Conservation (phyloP, 2,329 filamentous ascomycete species). For the Neonectria sp. region DNA sequence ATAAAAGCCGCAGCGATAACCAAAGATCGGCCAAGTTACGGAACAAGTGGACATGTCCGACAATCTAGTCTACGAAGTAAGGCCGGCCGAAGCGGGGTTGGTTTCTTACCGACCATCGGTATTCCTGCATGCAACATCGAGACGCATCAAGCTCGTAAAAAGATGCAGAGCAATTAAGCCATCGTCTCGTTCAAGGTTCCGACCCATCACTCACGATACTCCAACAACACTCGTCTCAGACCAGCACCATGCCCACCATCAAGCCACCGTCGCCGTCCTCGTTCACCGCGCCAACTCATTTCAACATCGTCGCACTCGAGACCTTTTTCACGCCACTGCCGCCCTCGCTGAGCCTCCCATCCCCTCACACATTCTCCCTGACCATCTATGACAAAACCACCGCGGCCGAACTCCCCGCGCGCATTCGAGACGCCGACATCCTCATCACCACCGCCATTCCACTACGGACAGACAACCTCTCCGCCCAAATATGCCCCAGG, state of each 20-base stretch:
- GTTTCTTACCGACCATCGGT: too few relatives aligned
- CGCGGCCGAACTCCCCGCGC: not conserved
- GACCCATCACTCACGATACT: too few relatives aligned
- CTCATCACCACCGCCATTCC: not conserved
- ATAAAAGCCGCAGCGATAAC: too few relatives aligned
- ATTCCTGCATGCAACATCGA: too few relatives aligned
- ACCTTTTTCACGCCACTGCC: constrained; percentile 26
- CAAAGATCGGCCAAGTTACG: too few relatives aligned
- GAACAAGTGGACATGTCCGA: too few relatives aligned
- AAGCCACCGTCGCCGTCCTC: not conserved
- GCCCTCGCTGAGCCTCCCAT: constrained; percentile 21
- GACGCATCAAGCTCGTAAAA: too few relatives aligned
- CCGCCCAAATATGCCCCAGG: not conserved
- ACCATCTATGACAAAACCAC: not conserved
- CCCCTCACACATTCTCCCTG: constrained; percentile 24
- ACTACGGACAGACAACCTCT: constrained; percentile 4
- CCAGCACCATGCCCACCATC: not conserved
- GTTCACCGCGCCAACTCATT: constrained; percentile 8
- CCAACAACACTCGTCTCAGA: too few relatives aligned
- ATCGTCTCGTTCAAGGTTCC: too few relatives aligned
- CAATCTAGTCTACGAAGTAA: too few relatives aligned
- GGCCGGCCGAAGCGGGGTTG: too few relatives aligned
- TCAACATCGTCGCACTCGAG: constrained; percentile 34
- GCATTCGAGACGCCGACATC: constrained; percentile 16
- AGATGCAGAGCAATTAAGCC: too few relatives aligned